Conservation (phyloP, 83 land plant genomes). For the Picea abies region DNA sequence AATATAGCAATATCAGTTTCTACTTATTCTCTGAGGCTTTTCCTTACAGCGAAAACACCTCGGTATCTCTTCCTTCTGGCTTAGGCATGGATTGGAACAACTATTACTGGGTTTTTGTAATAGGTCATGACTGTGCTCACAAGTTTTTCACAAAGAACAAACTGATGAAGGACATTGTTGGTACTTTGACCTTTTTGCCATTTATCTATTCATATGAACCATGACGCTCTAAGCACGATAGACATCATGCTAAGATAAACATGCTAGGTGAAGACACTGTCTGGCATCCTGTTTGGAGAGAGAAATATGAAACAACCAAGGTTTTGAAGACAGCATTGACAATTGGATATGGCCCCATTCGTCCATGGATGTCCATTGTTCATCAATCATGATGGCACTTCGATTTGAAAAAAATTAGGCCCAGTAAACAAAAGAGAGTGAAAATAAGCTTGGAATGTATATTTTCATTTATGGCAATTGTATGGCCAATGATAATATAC, state of each 20-base stretch:
- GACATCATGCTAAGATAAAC: constrained; percentile 92
- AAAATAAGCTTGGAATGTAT: constrained; percentile 89
- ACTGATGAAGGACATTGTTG: constrained; percentile 80
- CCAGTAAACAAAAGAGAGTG: constrained; percentile 69
- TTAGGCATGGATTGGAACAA: constrained; percentile 95
- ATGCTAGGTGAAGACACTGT: constrained; percentile 92
- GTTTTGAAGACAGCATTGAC: constrained; percentile 47
- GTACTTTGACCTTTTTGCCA: constrained; percentile 84
- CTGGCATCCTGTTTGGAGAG: constrained; percentile 77
- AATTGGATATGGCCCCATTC: constrained; percentile 71
- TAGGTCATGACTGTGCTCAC: constrained; percentile 96
- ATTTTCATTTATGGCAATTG: constrained; percentile 84
- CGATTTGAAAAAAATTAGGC: constrained; percentile 72
- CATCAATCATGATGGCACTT: constrained; percentile 91
- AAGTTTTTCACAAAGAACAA: constrained; percentile 88
- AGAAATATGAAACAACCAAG: constrained; percentile 55
- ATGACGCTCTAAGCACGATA: constrained; percentile 93
- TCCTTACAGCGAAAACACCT: constrained; percentile 80
- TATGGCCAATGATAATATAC: constrained; percentile 86
- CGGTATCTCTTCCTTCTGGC: constrained; percentile 91
- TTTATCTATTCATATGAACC: constrained; percentile 91
- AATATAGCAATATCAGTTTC: constrained; percentile 60
- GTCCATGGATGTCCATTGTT: constrained; percentile 87
- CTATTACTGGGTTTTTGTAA: constrained; percentile 87
- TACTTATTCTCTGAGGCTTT: constrained; percentile 68